Evolutionary conservation across 768 basidiomycete genomes (phyloP).

Genomic region (Galerina sulciceps): DNA sequence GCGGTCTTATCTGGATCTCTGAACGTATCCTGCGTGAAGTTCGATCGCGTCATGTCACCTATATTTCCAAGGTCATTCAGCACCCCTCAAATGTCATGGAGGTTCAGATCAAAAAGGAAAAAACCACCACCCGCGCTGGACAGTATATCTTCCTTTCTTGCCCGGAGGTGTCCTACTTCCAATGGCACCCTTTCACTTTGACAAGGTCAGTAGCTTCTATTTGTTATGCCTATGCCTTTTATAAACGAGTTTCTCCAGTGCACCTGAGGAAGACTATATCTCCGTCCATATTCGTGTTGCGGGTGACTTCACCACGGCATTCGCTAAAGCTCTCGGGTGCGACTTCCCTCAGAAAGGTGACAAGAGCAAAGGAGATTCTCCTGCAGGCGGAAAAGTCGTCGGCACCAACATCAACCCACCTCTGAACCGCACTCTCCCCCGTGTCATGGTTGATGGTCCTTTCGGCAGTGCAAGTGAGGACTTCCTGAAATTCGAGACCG

Average conservation of each 20-base stretch:
- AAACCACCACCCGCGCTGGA: conserved; percentile 79
- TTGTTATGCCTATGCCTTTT: conserved; percentile 1
- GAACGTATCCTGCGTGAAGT: conserved; percentile 94
- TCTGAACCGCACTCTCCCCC: conserved; percentile 76
- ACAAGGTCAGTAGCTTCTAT: conserved; percentile 59
- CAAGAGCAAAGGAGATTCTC: conserved; percentile 47
- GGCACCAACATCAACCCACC: conserved; percentile 60
- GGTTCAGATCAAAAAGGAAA: conserved; percentile 97
- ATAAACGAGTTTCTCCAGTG: conserved; percentile 43
- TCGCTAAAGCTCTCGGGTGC: conserved; percentile 84
- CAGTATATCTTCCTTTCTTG: conserved; percentile 94
- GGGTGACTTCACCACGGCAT: conserved; percentile 89
- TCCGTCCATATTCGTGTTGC: conserved; percentile 91
- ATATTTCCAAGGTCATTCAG: conserved; percentile 92
- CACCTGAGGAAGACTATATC: conserved; percentile 94
- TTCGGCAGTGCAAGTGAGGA: conserved; percentile 94
- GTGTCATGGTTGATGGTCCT: conserved; percentile 96
- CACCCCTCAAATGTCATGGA: conserved; percentile 95
- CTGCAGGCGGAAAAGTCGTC: conserved; percentile 61
- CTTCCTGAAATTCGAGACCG: conserved; percentile 87
- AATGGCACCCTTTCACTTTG: conserved; percentile 97
- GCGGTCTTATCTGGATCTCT: conserved; percentile 81
- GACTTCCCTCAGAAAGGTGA: conserved; percentile 60
- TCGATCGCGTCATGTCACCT: conserved; percentile 88
- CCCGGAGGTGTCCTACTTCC: conserved; percentile 92